phyloP scores from a whole-genome alignment of 1,139 yeast species.

The Kodamaea ohmeri region DNA sequence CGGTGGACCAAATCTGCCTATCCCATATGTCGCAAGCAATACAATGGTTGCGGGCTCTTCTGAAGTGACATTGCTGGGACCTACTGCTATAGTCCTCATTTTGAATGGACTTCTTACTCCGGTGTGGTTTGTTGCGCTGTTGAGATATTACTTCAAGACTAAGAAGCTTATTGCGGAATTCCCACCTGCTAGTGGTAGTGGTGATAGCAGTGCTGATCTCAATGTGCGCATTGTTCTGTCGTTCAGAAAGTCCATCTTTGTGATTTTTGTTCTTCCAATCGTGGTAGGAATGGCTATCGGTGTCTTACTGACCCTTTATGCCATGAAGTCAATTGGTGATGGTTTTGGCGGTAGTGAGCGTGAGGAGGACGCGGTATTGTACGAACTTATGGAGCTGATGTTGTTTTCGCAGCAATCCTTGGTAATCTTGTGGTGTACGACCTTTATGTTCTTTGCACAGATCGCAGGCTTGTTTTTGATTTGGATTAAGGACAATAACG shows the following conservation, averaged over 20 bases:
- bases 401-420: neutral
- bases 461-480: constrained; percentile 28
- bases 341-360: neutral
- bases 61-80: neutral
- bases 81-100: neutral
- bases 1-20: neutral
- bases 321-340: too few species aligned
- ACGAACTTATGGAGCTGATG: neutral
- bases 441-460: constrained; percentile 16
- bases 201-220: constrained; percentile 19
- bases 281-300: constrained; percentile 10
- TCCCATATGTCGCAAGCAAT: neutral
- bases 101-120: neutral
- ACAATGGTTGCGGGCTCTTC: neutral
- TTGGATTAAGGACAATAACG: constrained; percentile 38
- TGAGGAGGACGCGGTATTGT: neutral
- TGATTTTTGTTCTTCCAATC: constrained; percentile 27
- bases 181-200: constrained; percentile 27
- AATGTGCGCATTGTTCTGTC: constrained; percentile 25
- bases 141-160: constrained; percentile 29
- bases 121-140: constrained; percentile 18
- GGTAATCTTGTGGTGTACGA: neutral
- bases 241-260: constrained; percentile 28
- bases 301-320: neutral
- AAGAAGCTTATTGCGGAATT: constrained; percentile 29